These are phyloP conservation scores for Tanozyma kutaoensis DNA, from an alignment of 805 yeast species.

Conservation along the genomic window DNA sequence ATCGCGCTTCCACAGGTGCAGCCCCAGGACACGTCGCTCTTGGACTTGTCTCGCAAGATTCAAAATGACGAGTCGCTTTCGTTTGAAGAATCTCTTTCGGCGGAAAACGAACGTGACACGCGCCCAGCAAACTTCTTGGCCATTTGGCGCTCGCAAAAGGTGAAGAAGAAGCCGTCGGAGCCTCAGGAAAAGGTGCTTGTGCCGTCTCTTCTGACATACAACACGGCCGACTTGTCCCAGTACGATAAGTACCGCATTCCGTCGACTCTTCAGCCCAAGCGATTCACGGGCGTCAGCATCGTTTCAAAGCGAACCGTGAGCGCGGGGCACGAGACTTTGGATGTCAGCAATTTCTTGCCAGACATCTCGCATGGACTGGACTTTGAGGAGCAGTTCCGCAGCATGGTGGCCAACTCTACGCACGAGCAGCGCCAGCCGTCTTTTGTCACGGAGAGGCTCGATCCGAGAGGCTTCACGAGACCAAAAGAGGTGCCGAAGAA, in stretches of 20 bases:
- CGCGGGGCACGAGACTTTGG: slow-evolving; percentile 27
- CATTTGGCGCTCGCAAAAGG: slow-evolving; percentile 29
- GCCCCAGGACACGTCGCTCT: slow-evolving; percentile 24
- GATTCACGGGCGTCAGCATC: slow-evolving; percentile 27
- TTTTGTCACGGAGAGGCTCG: neutral
- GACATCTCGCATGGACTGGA: slow-evolving; percentile 36
- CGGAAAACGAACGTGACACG: slow-evolving; percentile 23
- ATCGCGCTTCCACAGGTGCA: slow-evolving; percentile 27
- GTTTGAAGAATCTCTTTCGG: slow-evolving; percentile 27
- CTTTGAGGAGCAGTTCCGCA: slow-evolving; percentile 29
- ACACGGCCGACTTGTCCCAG: slow-evolving; percentile 5
- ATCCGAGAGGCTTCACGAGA: neutral
- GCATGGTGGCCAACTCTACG: slow-evolving; percentile 10
- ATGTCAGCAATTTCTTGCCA: slow-evolving; percentile 30
- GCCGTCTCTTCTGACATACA: slow-evolving; percentile 5
- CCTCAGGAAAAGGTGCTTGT: slow-evolving; percentile 1
- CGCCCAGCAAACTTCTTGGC: slow-evolving; percentile 17
- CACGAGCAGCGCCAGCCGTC: slow-evolving; percentile 1
- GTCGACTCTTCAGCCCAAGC: slow-evolving; percentile 12
- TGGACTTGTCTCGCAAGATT: slow-evolving; percentile 20
- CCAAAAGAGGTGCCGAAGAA: neutral
- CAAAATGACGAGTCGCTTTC: slow-evolving; percentile 8
- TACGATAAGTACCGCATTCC: slow-evolving; percentile 11
- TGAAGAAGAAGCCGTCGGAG: slow-evolving; percentile 3
- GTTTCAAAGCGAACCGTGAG: slow-evolving; percentile 28